Evolutionary conservation across 2,329 filamentous ascomycete species (phyloP).

Genomic region (Ceratocystiopsis sp.): DNA sequence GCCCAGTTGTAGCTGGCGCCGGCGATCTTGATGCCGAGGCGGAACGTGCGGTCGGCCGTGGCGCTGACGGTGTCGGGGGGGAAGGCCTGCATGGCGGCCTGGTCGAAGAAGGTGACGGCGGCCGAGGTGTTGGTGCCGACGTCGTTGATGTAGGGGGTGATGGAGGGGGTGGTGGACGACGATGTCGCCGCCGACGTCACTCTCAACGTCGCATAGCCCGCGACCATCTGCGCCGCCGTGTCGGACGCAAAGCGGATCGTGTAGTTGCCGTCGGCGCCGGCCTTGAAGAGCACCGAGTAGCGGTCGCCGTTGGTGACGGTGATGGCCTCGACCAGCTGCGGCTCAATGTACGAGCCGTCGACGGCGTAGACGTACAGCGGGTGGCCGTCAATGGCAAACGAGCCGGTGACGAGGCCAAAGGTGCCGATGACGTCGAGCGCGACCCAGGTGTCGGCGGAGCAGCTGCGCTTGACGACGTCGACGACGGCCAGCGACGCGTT

Average conservation of each 20-base stretch:
- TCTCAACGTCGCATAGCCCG: slow-evolving; percentile 31
- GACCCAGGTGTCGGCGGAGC: slow-evolving; percentile 21
- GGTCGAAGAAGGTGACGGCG: slow-evolving; percentile 26
- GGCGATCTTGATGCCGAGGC: slow-evolving; percentile 22
- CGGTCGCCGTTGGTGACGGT: slow-evolving; percentile 33
- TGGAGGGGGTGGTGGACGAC: slow-evolving; percentile 13
- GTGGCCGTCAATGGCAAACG: slow-evolving; percentile 34
- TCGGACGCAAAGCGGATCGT: slow-evolving; percentile 34
- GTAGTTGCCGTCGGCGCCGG: slow-evolving; percentile 28
- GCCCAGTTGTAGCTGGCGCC: slow-evolving; percentile 35
- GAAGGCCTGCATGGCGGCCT: slow-evolving; percentile 26
- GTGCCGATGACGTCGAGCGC: slow-evolving; percentile 38
- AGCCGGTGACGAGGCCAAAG: slow-evolving; percentile 26
- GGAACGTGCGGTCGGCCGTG: slow-evolving; percentile 27
- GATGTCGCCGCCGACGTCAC: slow-evolving; percentile 12
- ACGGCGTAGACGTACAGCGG: slow-evolving; percentile 36
- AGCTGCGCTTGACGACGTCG: slow-evolving; percentile 14
- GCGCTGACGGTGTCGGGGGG: slow-evolving; percentile 26
- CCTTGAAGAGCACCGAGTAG: slow-evolving; percentile 31
- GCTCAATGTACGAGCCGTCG: slow-evolving; percentile 36
- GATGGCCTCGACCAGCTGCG: slow-evolving; percentile 30
- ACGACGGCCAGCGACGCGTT: slow-evolving; percentile 26
- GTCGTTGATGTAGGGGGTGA: slow-evolving; percentile 28
- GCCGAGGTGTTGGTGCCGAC: slow-evolving; percentile 25
- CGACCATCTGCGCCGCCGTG: slow-evolving; percentile 34